Evolutionary conservation across 2,329 filamentous ascomycete genomes (phyloP).

Genomic region (Diplodia corticola): DNA sequence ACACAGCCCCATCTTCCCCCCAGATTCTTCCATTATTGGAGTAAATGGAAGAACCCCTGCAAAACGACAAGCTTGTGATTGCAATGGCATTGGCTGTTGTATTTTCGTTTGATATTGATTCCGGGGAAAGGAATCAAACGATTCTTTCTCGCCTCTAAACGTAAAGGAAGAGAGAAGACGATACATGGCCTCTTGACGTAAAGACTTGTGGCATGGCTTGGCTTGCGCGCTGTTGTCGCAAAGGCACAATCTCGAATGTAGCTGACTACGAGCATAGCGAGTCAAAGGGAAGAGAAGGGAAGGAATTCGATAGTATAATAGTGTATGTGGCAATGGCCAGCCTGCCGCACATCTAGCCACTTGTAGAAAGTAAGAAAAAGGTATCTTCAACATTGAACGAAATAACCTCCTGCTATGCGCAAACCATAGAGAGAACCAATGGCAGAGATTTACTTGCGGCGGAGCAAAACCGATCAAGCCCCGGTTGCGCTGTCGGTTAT

Average conservation of each 20-base stretch:
- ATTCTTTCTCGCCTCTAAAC: no score
- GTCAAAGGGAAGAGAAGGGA: neutral
- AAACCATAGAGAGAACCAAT: neutral
- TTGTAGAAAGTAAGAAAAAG: constrained; percentile 20
- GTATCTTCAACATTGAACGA: constrained; percentile 24
- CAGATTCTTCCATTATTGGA: no score
- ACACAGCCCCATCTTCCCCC: no score
- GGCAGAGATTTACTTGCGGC: neutral
- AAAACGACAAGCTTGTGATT: no score
- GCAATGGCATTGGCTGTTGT: no score
- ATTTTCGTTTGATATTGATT: no score
- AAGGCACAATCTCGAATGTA: no score
- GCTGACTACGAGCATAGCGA: neutral
- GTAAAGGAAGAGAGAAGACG: no score
- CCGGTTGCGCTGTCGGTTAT: neutral
- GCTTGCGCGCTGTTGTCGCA: neutral
- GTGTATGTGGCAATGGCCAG: neutral
- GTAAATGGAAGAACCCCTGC: no score
- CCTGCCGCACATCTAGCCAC: neutral
- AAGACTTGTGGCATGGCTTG: no score
- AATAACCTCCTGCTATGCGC: neutral
- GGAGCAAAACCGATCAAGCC: neutral
- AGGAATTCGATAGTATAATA: neutral
- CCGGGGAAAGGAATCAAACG: no score
- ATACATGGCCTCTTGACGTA: no score